Conservation (phyloP, 148 eudicot species). For the Camellia lanceoleosa region DNA sequence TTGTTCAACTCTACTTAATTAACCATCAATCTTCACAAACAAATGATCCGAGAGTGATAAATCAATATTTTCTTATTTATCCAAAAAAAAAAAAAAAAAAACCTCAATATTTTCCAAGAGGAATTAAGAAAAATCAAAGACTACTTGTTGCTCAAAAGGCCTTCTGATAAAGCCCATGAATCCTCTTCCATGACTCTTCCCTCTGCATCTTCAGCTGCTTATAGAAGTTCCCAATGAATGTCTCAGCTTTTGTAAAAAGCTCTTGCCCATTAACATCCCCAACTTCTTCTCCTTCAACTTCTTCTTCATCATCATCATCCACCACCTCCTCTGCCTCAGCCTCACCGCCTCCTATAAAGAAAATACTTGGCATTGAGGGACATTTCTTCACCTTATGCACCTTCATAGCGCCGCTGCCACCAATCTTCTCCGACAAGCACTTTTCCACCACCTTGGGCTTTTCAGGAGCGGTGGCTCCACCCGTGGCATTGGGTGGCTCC, state of each 20-base stretch:
- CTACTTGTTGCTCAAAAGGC: slow-evolving; percentile 22
- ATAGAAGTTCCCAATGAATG: slow-evolving; percentile 54
- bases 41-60: background rate
- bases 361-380: slow-evolving; percentile 45
- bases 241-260: slow-evolving; percentile 51
- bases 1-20: background rate
- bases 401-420: background rate
- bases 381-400: slow-evolving; percentile 36
- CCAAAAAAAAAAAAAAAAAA: too few species aligned
- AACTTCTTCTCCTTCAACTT: slow-evolving; percentile 11
- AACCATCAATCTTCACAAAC: background rate
- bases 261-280: slow-evolving; percentile 36
- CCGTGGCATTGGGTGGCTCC: background rate
- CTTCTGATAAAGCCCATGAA: slow-evolving; percentile 42
- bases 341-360: slow-evolving; percentile 39
- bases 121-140: background rate
- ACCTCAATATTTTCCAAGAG: too few species aligned
- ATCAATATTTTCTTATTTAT: background rate
- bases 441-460: slow-evolving; percentile 24
- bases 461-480: background rate
- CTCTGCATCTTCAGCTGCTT: slow-evolving; percentile 67
- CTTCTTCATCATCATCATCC: slow-evolving; percentile 11
- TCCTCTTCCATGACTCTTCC: slow-evolving; percentile 58
- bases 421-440: slow-evolving; percentile 29
- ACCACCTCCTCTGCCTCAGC: background rate